A percentile compares a stretch with the other conserved stretches of the same genome.
Conservation (phyloP, 2,329 filamentous ascomycete genomes). For the Taxawa tesnikishii region DNA sequence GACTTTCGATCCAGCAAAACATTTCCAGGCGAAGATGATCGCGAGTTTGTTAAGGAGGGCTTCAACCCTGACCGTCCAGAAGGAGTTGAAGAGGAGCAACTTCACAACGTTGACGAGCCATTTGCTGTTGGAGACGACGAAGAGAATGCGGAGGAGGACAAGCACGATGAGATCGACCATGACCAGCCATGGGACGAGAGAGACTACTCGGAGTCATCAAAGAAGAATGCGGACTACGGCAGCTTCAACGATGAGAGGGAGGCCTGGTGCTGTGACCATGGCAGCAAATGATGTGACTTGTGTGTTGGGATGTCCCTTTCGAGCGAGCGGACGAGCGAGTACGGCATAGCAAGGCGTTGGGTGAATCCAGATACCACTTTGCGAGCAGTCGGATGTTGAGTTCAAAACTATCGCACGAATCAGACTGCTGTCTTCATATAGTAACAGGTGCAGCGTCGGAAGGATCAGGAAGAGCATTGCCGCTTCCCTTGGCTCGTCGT, state of each 20-base stretch:
- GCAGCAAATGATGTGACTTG: neutral
- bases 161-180: constrained; percentile 22
- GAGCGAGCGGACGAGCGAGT: neutral
- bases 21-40: constrained; percentile 33
- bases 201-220: constrained; percentile 14
- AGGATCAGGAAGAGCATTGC: too few relatives aligned
- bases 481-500: too few relatives aligned
- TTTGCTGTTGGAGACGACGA: constrained; percentile 30
- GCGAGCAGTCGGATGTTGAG: too few relatives aligned
- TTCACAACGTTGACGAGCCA: constrained; percentile 32
- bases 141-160: constrained; percentile 21
- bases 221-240: constrained; percentile 20
- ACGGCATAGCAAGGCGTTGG: neutral
- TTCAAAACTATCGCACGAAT: too few relatives aligned
- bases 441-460: too few relatives aligned
- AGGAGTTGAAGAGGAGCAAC: constrained; percentile 25
- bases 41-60: constrained; percentile 41
- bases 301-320: neutral
- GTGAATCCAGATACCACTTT: too few relatives aligned
- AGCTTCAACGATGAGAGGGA: constrained; percentile 30
- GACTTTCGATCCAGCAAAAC: constrained; percentile 18
- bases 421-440: too few relatives aligned
- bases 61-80: constrained; percentile 38
- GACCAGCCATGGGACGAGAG: constrained; percentile 34
- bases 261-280: constrained; percentile 18